Percentiles rank a stretch among this genome's conserved stretches.
Conservation (phyloP, 257 asterid genomes). For the Primulina huaijiensis region DNA sequence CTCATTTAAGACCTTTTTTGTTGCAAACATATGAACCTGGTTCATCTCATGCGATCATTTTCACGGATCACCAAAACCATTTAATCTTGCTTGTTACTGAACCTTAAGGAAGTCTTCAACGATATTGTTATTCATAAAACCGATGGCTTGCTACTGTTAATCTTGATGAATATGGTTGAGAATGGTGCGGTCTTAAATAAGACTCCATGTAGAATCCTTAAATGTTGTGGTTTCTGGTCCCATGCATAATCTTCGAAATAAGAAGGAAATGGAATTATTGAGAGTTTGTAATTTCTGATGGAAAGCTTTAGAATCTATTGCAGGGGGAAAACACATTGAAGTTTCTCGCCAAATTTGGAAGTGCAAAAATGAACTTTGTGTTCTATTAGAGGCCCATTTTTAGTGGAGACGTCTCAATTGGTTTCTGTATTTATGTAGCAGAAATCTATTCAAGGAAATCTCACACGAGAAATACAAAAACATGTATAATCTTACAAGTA, state of each 20-base stretch:
- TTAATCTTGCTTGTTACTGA: neutral
- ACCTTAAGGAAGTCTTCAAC: neutral
- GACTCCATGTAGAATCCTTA: neutral
- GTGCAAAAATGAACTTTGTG: too few species aligned
- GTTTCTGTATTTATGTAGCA: neutral
- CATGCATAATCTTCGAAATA: too few species aligned
- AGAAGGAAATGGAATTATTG: too few species aligned
- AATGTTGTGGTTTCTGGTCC: too few species aligned
- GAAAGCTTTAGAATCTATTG: too few species aligned
- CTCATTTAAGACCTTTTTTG: constrained; percentile 16
- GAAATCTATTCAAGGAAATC: neutral
- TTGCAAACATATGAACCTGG: constrained; percentile 20
- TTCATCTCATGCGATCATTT: neutral
- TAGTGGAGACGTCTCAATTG: neutral
- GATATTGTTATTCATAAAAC: neutral
- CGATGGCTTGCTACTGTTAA: neutral
- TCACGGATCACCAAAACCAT: constrained; percentile 4
- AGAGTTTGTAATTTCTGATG: too few species aligned
- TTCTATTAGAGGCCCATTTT: neutral
- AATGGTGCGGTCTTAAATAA: neutral
- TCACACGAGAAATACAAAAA: neutral
- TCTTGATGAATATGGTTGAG: neutral
- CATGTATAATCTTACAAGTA: neutral
- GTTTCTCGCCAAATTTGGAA: too few species aligned
- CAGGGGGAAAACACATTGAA: too few species aligned